These are phyloP conservation scores for Alopecurus myosuroides DNA, from an alignment of 176 grass and related monocot species.

Conservation along the genomic window DNA sequence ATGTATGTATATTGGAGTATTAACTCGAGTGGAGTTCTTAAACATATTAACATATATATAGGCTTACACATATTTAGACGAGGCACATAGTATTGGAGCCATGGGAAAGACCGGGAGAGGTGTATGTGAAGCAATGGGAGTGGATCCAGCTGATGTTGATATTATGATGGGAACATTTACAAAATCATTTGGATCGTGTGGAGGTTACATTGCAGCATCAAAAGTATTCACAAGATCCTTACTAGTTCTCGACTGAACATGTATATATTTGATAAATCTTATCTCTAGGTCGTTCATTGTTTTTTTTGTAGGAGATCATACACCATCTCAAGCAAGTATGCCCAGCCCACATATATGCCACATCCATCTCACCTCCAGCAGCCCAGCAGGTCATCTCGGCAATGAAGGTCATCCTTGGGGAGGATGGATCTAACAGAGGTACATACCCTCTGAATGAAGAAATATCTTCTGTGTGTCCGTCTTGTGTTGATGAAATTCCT, in stretches of 20 bases:
- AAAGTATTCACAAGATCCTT: no score
- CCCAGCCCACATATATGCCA: constrained; percentile 77
- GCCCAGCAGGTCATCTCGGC: constrained; percentile 89
- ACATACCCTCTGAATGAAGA: background rate
- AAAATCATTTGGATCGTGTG: constrained; percentile 92
- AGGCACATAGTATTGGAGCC: no score
- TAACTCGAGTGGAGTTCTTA: constrained; percentile 5
- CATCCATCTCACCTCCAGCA: constrained; percentile 89
- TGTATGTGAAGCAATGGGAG: constrained; percentile 78
- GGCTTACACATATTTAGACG: no score
- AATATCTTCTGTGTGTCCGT: background rate
- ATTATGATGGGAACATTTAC: constrained; percentile 99
- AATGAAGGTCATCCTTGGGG: constrained; percentile 77
- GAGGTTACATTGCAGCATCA: no score
- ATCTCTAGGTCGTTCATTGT: no score
- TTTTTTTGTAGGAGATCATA: no score
- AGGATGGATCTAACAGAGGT: constrained; percentile 51
- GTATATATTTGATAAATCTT: no score
- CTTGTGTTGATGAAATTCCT: constrained; percentile 3
- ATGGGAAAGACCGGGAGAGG: constrained; percentile 82
- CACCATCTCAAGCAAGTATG: no score
- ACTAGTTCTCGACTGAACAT: no score
- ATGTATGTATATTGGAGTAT: background rate
- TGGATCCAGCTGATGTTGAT: constrained; percentile 78
- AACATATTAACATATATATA: constrained; percentile 54